These are phyloP conservation scores for Candida sphagnicola DNA, from an alignment of 805 yeast genomes.

Conservation along the genomic window DNA sequence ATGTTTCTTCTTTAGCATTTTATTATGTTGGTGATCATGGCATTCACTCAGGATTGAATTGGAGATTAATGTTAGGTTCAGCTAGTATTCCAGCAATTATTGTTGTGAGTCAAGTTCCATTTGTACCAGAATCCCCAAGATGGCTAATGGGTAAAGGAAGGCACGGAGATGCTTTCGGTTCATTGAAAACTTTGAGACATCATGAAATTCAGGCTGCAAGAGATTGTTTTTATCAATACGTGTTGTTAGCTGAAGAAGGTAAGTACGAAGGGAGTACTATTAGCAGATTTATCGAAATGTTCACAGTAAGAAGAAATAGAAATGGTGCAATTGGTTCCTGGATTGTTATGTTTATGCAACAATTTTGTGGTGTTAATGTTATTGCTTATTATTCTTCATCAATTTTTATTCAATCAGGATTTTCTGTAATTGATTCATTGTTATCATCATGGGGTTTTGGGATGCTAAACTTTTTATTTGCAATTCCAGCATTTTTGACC, in stretches of 20 bases:
- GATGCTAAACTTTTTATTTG: constrained; percentile 72
- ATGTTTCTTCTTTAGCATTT: constrained; percentile 56
- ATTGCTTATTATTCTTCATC: constrained; percentile 82
- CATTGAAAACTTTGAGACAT: constrained; percentile 45
- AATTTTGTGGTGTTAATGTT: constrained; percentile 86
- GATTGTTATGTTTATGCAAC: constrained; percentile 86
- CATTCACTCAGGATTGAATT: constrained; percentile 46
- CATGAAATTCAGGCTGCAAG: constrained; percentile 56
- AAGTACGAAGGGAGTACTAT: constrained; percentile 44
- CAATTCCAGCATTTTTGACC: constrained; percentile 76
- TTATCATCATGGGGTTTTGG: constrained; percentile 88
- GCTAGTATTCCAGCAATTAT: constrained; percentile 55
- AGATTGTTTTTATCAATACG: constrained; percentile 57
- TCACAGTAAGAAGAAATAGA: constrained; percentile 75
- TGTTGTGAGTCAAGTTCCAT: constrained; percentile 46
- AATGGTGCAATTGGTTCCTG: constrained; percentile 78
- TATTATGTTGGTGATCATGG: constrained; percentile 47
- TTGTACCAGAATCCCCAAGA: constrained; percentile 68
- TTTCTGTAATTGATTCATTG: constrained; percentile 57
- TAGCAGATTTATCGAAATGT: constrained; percentile 51
- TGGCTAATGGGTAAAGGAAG: constrained; percentile 58
- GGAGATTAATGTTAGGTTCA: constrained; percentile 65
- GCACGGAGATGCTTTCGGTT: constrained; percentile 45
- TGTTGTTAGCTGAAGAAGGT: constrained; percentile 57
- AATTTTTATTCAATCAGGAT: constrained; percentile 67